A percentile compares a stretch with the other conserved stretches of the same genome.
Evolutionary conservation across 345 rosid genomes (phyloP).

Genomic region (Gossypium thurberi): DNA sequence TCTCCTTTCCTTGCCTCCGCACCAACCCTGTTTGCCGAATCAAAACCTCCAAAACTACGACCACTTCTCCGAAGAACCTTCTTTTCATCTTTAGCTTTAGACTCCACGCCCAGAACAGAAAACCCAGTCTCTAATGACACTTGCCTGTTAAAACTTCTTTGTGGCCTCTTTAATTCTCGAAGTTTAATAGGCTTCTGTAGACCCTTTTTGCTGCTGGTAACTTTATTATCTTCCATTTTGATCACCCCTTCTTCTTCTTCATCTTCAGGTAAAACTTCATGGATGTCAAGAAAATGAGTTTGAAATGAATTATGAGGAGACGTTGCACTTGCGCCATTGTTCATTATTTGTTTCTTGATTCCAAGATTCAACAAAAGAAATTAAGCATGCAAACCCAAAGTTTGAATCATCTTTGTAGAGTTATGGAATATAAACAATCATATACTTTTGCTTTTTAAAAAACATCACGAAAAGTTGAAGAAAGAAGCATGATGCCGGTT

Average conservation of each 20-base stretch:
- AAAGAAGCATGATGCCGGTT: neutral
- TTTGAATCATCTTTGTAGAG: neutral
- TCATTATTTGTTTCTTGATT: neutral
- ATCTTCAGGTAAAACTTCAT: conserved; percentile 47
- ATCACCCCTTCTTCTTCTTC: conserved; percentile 36
- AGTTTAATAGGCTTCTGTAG: conserved; percentile 26
- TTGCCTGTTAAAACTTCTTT: conserved; percentile 55
- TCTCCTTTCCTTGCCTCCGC: conserved; percentile 58
- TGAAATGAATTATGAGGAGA: neutral
- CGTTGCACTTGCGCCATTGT: neutral
- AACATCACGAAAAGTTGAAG: conserved; percentile 8
- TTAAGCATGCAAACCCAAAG: neutral
- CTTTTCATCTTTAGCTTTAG: conserved; percentile 46
- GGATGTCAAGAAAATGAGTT: conserved; percentile 58
- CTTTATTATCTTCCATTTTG: conserved; percentile 24
- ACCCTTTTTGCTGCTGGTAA: conserved; percentile 4
- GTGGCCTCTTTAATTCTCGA: conserved; percentile 40
- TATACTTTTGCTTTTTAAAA: neutral
- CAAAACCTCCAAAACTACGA: conserved; percentile 78
- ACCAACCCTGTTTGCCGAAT: conserved; percentile 25
- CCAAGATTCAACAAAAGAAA: neutral
- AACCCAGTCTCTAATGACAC: conserved; percentile 88
- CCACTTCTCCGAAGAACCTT: conserved; percentile 67
- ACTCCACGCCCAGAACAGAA: conserved; percentile 51
- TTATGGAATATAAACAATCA: neutral